Percentiles rank a stretch among this genome's conserved stretches.
These are phyloP conservation scores for Mycosarcoma mackinlayi DNA, from an alignment of 1,284 basidiomycete genomes.

Conservation along the genomic window DNA sequence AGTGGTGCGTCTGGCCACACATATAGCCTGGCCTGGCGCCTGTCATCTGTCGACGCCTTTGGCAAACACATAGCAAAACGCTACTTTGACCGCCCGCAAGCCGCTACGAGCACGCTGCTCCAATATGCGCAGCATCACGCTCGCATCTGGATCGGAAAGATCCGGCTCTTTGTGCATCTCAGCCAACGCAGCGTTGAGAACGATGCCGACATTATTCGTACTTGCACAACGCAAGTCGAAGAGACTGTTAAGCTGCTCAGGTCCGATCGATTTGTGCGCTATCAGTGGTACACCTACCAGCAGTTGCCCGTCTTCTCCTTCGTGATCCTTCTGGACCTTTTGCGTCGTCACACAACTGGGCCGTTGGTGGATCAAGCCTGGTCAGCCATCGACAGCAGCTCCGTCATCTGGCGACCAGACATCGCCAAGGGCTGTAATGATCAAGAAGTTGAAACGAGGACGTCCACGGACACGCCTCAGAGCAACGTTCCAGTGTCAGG, in stretches of 20 bases:
- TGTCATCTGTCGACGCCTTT: constrained; percentile 8
- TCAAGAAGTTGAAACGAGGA: not conserved
- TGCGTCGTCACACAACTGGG: constrained; percentile 13
- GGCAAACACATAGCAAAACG: constrained; percentile 10
- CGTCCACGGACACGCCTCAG: not conserved
- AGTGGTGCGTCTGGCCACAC: not conserved
- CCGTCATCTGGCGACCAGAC: constrained; percentile 21
- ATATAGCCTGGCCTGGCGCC: not conserved
- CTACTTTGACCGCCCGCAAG: constrained; percentile 12
- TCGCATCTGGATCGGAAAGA: constrained; percentile 7
- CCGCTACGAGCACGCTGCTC: not conserved
- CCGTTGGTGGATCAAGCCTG: constrained; percentile 11
- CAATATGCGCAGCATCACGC: constrained; percentile 15
- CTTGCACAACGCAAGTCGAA: constrained; percentile 10
- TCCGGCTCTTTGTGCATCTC: constrained; percentile 19
- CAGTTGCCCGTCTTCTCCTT: constrained; percentile 23
- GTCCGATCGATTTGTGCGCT: constrained; percentile 1
- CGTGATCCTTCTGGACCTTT: constrained; percentile 17
- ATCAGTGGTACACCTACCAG: constrained; percentile 19
- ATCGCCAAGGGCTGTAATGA: no score
- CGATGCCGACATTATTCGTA: constrained; percentile 9
- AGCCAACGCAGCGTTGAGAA: constrained; percentile 12
- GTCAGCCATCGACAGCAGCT: constrained; percentile 7
- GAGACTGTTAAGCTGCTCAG: constrained; percentile 6
- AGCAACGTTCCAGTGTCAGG: no score